phyloP scores from a whole-genome alignment of 176 grass and related monocot genomes.

The Oryza glumipatula region DNA sequence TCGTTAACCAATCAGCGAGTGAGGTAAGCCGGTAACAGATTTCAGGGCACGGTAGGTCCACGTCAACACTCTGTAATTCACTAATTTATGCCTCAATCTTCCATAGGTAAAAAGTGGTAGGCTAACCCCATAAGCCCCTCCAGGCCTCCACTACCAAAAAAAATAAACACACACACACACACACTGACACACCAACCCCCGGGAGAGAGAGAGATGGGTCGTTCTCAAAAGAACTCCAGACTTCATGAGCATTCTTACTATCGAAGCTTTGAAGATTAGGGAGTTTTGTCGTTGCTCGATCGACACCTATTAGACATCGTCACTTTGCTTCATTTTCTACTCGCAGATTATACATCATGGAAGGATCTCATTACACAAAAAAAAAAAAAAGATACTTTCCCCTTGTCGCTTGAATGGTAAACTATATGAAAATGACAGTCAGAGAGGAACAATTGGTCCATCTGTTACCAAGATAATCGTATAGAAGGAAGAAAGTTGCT shows the following conservation, averaged over 20 bases:
- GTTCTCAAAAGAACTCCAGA: background rate
- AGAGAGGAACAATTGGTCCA: background rate
- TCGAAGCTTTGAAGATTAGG: background rate
- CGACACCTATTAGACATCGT: background rate
- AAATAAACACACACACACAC: too few relatives aligned
- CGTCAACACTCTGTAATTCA: background rate
- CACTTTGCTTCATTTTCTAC: background rate
- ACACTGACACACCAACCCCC: too few relatives aligned
- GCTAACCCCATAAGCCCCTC: background rate
- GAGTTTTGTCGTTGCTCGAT: background rate
- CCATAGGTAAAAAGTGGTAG: background rate
- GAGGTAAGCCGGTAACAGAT: too few relatives aligned
- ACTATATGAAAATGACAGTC: background rate
- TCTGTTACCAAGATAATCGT: background rate
- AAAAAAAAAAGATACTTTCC: background rate
- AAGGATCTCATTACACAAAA: background rate
- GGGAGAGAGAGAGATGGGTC: too few relatives aligned
- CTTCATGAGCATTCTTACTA: background rate
- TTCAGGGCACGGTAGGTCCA: background rate
- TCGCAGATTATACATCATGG: too few relatives aligned
- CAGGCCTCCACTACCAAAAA: too few relatives aligned
- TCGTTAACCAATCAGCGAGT: too few relatives aligned
- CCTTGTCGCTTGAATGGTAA: background rate
- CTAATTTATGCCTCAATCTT: background rate
- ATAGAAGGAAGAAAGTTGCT: background rate